Evolutionary conservation across 257 asterid species (phyloP).

Genomic region (Scutellaria baicalensis): DNA sequence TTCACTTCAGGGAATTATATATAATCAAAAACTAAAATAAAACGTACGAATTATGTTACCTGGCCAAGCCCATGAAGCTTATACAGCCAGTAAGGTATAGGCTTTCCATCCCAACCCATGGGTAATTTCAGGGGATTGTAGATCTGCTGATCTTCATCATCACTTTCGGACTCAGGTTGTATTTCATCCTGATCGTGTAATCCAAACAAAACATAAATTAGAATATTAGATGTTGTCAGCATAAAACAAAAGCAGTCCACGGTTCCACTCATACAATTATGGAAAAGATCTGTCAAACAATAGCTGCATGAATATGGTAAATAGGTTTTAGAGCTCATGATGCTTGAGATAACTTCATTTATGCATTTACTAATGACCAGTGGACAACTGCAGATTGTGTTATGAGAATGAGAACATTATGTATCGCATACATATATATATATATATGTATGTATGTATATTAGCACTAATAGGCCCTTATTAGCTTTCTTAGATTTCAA

Average conservation of each 20-base stretch:
- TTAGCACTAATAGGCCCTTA: not conserved
- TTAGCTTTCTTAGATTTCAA: not conserved
- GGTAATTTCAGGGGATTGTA: constrained; percentile 97
- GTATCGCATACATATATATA: not conserved
- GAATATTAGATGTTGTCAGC: not conserved
- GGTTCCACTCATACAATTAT: not conserved
- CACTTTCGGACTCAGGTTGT: constrained; percentile 93
- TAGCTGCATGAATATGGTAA: not conserved
- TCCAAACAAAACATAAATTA: constrained; percentile 6
- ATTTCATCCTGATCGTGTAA: constrained; percentile 64
- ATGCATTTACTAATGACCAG: not conserved
- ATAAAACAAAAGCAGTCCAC: not conserved
- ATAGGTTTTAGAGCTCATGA: not conserved
- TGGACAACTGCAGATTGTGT: constrained; percentile 8
- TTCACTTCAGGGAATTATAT: not conserved
- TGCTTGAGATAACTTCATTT: not conserved
- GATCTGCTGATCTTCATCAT: constrained; percentile 94
- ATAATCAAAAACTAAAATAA: not conserved
- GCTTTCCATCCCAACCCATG: constrained; percentile 99
- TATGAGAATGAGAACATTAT: not conserved
- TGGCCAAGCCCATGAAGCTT: constrained; percentile 99
- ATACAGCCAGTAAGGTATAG: constrained; percentile 98
- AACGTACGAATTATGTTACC: constrained; percentile 36
- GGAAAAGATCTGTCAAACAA: not conserved
- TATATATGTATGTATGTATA: not conserved